A percentile compares a stretch with the other conserved stretches of the same genome.
Evolutionary conservation across 108 stramenopile genomes (phyloP).

Genomic region (Fistulifera solaris): DNA sequence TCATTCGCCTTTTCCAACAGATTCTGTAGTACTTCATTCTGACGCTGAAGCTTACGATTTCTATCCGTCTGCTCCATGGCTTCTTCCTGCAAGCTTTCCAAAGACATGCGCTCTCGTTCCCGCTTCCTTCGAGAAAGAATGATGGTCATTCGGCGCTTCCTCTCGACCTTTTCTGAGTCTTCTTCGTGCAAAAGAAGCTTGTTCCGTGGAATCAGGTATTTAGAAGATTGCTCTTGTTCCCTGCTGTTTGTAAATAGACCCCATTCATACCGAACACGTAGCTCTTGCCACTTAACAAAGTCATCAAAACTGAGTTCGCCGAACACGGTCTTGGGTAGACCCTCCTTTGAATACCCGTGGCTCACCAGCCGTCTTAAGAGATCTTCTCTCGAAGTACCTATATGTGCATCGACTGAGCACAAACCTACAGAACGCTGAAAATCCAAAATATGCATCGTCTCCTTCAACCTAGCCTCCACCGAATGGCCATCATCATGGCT

Average conservation of each 20-base stretch:
- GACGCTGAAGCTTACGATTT: background rate
- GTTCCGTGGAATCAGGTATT: background rate
- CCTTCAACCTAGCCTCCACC: background rate
- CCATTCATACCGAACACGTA: conserved; percentile 9
- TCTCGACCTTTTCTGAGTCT: conserved; percentile 7
- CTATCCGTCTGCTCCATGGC: conserved; percentile 5
- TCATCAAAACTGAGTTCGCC: conserved; percentile 6
- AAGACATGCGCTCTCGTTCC: conserved; percentile 7
- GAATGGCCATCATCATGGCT: background rate
- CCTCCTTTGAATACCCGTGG: background rate
- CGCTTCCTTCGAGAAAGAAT: conserved; percentile 11
- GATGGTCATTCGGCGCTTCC: conserved; percentile 10
- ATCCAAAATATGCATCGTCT: background rate
- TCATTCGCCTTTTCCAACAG: conserved; percentile 2
- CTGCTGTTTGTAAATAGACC: conserved; percentile 1
- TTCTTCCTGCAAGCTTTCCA: conserved; percentile 9
- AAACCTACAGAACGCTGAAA: background rate
- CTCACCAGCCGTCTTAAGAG: background rate
- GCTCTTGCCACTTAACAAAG: conserved; percentile 12
- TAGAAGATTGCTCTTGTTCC: background rate
- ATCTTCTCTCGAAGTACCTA: background rate
- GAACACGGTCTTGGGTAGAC: conserved; percentile 4
- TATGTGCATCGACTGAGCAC: background rate
- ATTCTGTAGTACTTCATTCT: background rate
- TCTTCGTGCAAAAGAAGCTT: background rate